Percentiles rank a stretch among this genome's conserved stretches.
Evolutionary conservation across 305 asterid species (phyloP).

Genomic region (Fraxinus dipetala): DNA sequence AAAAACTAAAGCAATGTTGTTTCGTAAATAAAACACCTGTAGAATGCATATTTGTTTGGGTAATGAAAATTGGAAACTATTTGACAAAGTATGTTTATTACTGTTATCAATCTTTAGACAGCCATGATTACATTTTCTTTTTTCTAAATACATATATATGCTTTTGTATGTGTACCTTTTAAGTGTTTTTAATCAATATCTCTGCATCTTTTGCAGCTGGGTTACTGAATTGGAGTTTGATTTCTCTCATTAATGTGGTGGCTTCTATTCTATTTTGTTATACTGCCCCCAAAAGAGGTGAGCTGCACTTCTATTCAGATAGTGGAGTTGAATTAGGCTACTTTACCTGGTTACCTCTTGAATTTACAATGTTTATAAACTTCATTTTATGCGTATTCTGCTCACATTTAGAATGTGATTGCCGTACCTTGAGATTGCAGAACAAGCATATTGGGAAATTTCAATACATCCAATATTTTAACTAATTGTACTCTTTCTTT

Average conservation of each 20-base stretch:
- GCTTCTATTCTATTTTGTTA: constrained; percentile 67
- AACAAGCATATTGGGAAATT: not conserved
- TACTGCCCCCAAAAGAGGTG: constrained; percentile 74
- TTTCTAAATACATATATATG: not conserved
- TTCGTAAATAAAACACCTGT: not conserved
- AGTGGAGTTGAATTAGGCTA: constrained; percentile 21
- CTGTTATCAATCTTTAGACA: not conserved
- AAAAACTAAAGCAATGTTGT: not conserved
- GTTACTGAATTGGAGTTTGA: constrained; percentile 85
- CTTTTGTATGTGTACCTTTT: not conserved
- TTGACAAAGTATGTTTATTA: not conserved
- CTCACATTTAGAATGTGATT: not conserved
- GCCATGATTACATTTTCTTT: not conserved
- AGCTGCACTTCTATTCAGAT: constrained; percentile 19
- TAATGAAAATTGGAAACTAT: not conserved
- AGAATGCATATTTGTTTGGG: not conserved
- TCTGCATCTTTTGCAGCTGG: constrained; percentile 63
- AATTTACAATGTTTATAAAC: constrained; percentile 12
- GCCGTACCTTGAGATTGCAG: constrained; percentile 6
- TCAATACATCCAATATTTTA: not conserved
- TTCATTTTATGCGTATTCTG: constrained; percentile 3
- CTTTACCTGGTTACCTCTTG: constrained; percentile 12
- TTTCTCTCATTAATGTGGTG: constrained; percentile 68
- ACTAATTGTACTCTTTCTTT: constrained; percentile 8
- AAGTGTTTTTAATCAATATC: constrained; percentile 6